Evolutionary conservation across 2,329 filamentous ascomycete species (phyloP), one percentile per base, ranked within the genome.

Genomic region (Fusarium anguioides): DNA sequence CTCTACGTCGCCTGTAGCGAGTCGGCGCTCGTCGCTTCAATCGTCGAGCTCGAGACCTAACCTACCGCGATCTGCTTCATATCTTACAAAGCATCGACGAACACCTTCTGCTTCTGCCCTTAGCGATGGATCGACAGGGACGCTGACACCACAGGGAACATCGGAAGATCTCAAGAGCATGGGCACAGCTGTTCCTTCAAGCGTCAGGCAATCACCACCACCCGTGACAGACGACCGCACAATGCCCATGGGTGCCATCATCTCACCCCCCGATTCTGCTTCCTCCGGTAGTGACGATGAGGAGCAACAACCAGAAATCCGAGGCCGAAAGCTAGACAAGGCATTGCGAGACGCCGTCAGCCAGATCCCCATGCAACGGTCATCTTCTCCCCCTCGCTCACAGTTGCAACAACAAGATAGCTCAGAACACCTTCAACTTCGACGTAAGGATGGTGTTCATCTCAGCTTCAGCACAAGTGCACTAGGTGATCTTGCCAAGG

Each of bases 191-290:
- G 42, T 69, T 29, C 62, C 70, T 33, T 63, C 60, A 21, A 92
- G 88, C 79, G 82, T 96, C 64, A 88, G 92, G 72, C 92, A 94
- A 77, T 96, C 94, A 45, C 93, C 93, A 17, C 90, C 92, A n/a
- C 92, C 93, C 18, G 80, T 93, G 66, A 92, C 89, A 66, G 89
- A 93, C 80, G 86, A 82, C 24, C 78, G 88, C 60, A 82, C 87
- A 66, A 96, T 97, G 78, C 93, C 94, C 39, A 87, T 88, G 64
- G 93, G 93, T 63, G 94, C 93, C 66, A 88, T 97, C 71, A 92
- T 97, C 60, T 97, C 95, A 1, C 95, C 95, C 33, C 95, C 95
- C 11, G 95, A 97, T 73, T 97, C 94, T 31, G 86, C 87, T 8
- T 86, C 87, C 36, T 91, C 90, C 69, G 94, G 90, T 24, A 94